Base-by-base conservation (phyloP, 2,329 filamentous ascomycete species). In the Pseudogymnoascus sp. region DNA sequence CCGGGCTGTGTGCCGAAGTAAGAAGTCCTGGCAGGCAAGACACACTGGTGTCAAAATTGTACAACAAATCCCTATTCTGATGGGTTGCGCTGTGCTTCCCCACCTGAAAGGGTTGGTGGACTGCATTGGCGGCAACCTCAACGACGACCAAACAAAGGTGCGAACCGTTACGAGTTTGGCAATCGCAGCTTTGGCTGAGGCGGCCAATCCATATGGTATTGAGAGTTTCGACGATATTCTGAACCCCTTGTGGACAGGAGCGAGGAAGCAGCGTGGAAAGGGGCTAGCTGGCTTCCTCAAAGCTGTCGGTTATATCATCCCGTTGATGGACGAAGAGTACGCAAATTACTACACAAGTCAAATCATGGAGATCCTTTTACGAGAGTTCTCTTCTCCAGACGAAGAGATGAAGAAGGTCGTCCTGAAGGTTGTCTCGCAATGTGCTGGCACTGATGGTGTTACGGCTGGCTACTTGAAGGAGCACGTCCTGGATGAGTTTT, bases 331-430 rank as follows among this genome's bases (percentile, higher is more conserved):
- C 78, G 95, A 99, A 76, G 95, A 99, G 73, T 97, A 97, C 75
- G 93, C 95, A 76, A 97, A 97, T 74, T 99, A 99, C 78, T 99
- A 99, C 73, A 97, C 95, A 7, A 91, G 87, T 69, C 93, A 99
- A 76, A 97, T 99, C 71, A 97, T 99, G 93, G 95, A 97, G 76
- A 97, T 97, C 71, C 80, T 99, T 13, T 85, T 97, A 31, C 87
- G 95, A 71, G 95, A 99, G 74, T 99, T 99, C 72, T 90, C 92
- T 6, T 97, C 93, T 0, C 95, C 95, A 0, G 95, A 99, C 68
- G 95, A 99, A 76, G 95, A 99, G 76, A 99, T 99, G 95, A 99
- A 97, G 79, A 99, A 99, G 79, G 95, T 99, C 1, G 95, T 99
- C 6, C 80, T 99, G 64, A 97, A 97, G 77, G 95, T 99, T 29